These are phyloP conservation scores for Silybum marianum DNA, from an alignment of 129 eudicot genomes.

Conservation along the genomic window DNA sequence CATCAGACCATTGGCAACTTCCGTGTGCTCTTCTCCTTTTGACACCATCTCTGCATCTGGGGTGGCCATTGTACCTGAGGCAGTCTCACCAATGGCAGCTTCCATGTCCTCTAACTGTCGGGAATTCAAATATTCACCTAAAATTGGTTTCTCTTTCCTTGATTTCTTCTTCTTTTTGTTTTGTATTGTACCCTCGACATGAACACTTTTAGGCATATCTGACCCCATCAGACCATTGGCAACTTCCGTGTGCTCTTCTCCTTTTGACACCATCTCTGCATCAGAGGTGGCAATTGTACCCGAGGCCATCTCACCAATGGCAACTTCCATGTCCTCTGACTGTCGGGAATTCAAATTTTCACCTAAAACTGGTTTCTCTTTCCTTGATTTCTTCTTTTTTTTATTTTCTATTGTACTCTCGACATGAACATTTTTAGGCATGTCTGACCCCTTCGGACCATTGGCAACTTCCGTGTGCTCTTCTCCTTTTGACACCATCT, in stretches of 20 bases:
- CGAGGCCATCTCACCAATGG: neutral
- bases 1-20: neutral
- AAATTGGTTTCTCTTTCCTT: too few species aligned
- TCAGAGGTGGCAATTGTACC: neutral
- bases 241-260: neutral
- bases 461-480: neutral
- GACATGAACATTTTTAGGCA: too few species aligned
- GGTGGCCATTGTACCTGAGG: neutral
- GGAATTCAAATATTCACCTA: too few species aligned
- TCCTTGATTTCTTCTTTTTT: neutral
- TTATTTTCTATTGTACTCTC: conserved; percentile 5
- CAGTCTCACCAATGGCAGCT: neutral
- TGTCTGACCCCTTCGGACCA: too few species aligned
- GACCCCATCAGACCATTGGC: neutral
- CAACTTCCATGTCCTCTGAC: conserved; percentile 6
- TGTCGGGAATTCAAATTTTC: neutral
- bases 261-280: neutral
- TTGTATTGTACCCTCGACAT: neutral
- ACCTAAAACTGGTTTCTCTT: neutral
- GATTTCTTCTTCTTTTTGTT: neutral
- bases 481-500: neutral
- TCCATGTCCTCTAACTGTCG: too few species aligned
- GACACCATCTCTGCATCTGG: neutral
- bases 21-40: conserved; percentile 6
- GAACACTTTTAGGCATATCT: too few species aligned